Conservation (phyloP, 2,329 filamentous ascomycete species). For the Sporothrix euskadiensis region DNA sequence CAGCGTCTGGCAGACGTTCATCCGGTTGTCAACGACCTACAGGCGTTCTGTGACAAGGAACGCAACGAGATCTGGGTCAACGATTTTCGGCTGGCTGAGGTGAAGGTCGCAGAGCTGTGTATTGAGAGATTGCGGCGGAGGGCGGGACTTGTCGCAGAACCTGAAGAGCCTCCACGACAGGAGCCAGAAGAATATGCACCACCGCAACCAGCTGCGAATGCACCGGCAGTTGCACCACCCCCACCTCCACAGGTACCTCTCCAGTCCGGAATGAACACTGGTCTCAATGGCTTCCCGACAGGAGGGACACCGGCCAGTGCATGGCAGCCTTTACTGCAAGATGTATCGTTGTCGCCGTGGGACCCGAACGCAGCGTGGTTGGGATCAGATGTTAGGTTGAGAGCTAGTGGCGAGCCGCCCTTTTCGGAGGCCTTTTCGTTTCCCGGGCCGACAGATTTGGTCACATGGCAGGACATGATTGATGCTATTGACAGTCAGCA, state of each 20-base stretch:
- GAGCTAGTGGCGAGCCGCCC: neutral
- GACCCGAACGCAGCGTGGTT: conserved; percentile 4
- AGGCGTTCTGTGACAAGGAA: conserved; percentile 46
- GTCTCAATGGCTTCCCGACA: neutral
- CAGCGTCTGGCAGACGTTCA: conserved; percentile 31
- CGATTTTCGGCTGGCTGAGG: conserved; percentile 45
- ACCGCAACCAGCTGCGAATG: neutral
- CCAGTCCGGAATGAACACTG: neutral
- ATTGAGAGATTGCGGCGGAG: conserved; percentile 33
- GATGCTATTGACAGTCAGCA: conserved; percentile 23
- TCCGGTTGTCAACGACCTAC: conserved; percentile 40
- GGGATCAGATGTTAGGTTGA: neutral
- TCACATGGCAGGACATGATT: conserved; percentile 25
- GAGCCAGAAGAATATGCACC: neutral
- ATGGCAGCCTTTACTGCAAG: neutral
- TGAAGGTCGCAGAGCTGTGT: conserved; percentile 47
- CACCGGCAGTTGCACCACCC: neutral
- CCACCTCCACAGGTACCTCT: neutral
- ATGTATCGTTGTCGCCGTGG: conserved; percentile 3
- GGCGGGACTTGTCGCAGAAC: neutral
- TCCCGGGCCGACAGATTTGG: conserved; percentile 14
- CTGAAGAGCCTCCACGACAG: neutral
- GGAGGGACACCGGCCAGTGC: neutral
- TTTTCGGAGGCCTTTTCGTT: conserved; percentile 18
- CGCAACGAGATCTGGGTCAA: conserved; percentile 45